Evolutionary conservation across 306 rosid species (phyloP).

Genomic region (Cucumis cinereus): DNA sequence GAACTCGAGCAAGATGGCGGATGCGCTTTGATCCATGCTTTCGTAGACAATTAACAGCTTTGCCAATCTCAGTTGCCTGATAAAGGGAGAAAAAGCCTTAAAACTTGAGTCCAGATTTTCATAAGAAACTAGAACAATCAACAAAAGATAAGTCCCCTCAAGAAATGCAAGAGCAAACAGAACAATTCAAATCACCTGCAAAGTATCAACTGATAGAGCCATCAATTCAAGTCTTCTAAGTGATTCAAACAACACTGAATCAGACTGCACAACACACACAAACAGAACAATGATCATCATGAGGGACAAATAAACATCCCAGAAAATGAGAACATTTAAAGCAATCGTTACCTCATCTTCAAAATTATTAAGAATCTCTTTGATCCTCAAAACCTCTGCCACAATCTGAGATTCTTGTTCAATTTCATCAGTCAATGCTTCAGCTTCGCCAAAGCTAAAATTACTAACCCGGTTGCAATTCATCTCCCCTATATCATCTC

Average conservation of each 20-base stretch:
- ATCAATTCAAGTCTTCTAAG: constrained; percentile 80
- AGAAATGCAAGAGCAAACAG: not conserved
- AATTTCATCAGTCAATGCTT: constrained; percentile 85
- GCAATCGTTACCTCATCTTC: constrained; percentile 36
- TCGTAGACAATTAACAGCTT: constrained; percentile 54
- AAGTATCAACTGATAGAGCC: constrained; percentile 50
- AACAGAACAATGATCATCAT: not conserved
- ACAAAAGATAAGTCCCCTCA: not conserved
- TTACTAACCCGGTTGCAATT: constrained; percentile 34
- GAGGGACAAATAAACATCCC: not conserved
- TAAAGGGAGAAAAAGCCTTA: constrained; percentile 13
- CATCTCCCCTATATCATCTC: constrained; percentile 39
- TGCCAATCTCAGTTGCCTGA: constrained; percentile 93
- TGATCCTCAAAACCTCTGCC: constrained; percentile 72
- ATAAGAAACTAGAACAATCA: not conserved
- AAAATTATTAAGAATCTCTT: constrained; percentile 26
- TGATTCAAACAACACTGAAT: constrained; percentile 53
- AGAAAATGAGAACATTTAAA: not conserved
- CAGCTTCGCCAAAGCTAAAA: constrained; percentile 65
- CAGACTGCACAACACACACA: constrained; percentile 48
- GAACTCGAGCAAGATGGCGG: constrained; percentile 45
- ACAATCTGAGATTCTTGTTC: constrained; percentile 51
- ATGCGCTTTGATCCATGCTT: constrained; percentile 53
- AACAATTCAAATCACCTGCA: constrained; percentile 31
- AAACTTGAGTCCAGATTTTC: not conserved